Evolutionary conservation across 129 eudicot genomes (phyloP).

Genomic region (Lonicera japonica): DNA sequence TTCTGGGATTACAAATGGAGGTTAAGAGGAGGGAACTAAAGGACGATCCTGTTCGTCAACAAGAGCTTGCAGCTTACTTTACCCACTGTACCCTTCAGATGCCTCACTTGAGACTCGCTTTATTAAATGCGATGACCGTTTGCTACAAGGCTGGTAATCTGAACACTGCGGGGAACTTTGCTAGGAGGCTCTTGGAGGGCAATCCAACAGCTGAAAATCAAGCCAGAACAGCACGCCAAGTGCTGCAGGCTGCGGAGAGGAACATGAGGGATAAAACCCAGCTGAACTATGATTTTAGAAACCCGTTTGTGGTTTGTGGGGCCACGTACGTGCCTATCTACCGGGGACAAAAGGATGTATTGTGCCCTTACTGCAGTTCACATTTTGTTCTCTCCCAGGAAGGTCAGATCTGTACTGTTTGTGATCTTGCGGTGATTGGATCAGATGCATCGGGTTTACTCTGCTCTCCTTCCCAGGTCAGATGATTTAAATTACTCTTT

Average conservation of each 20-base stretch:
- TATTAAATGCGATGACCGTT: slow-evolving; percentile 17
- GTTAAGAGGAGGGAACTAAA: slow-evolving; percentile 18
- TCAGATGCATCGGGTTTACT: slow-evolving; percentile 22
- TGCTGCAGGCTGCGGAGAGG: slow-evolving; percentile 23
- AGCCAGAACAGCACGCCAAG: slow-evolving; percentile 21
- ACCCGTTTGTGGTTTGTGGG: slow-evolving; percentile 24
- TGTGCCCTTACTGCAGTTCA: slow-evolving; percentile 19
- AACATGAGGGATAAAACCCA: slow-evolving; percentile 16
- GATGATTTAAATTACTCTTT: slow-evolving; percentile 12
- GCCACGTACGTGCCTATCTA: slow-evolving; percentile 19
- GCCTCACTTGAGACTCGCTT: slow-evolving; percentile 25
- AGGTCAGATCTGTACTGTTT: slow-evolving; percentile 23
- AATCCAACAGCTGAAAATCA: slow-evolving; percentile 20
- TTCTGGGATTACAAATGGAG: slow-evolving; percentile 14
- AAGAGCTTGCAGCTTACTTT: slow-evolving; percentile 26
- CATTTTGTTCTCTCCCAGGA: slow-evolving; percentile 14
- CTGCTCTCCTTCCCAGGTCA: slow-evolving; percentile 14
- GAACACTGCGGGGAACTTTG: slow-evolving; percentile 19
- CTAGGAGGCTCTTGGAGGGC: slow-evolving; percentile 19
- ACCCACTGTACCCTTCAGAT: slow-evolving; percentile 21
- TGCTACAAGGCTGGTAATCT: slow-evolving; percentile 20
- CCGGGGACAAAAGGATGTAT: slow-evolving; percentile 17
- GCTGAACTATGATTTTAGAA: slow-evolving; percentile 23
- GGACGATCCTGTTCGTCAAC: slow-evolving; percentile 16
- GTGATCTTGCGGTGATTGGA: slow-evolving; percentile 19